A percentile compares a stretch with the other conserved stretches of the same genome.
These are phyloP conservation scores for Dissophora ornata DNA, from an alignment of 192 early-diverging fungal species.

Conservation along the genomic window DNA sequence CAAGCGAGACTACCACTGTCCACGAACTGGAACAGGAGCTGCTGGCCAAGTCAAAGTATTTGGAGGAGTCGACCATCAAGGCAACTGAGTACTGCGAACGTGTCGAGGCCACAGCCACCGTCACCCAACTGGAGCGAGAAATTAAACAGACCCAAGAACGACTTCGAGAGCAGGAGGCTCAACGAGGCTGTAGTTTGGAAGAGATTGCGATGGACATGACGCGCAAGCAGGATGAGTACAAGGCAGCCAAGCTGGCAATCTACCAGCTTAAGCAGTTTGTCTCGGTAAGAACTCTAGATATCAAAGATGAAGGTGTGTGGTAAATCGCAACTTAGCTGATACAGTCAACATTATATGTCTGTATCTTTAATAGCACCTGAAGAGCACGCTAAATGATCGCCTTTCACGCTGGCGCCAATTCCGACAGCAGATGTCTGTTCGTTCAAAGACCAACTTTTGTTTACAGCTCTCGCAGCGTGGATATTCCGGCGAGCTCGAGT, in stretches of 20 bases:
- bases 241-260: constrained; percentile 65
- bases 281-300: constrained; percentile 40
- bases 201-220: constrained; percentile 68
- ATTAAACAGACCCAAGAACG: constrained; percentile 64
- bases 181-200: constrained; percentile 66
- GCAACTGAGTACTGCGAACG: constrained; percentile 73
- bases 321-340: too few species aligned
- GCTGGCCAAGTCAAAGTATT: constrained; percentile 30
- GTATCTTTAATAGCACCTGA: constrained; percentile 20
- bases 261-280: constrained; percentile 60
- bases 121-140: constrained; percentile 67
- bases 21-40: constrained; percentile 29
- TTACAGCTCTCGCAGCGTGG: constrained; percentile 82
- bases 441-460: constrained; percentile 79
- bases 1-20: constrained; percentile 47
- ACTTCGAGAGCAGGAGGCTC: constrained; percentile 66
- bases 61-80: constrained; percentile 60
- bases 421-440: constrained; percentile 76
- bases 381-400: constrained; percentile 11
- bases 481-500: constrained; percentile 80
- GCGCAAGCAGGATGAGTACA: constrained; percentile 61
- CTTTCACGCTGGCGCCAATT: constrained; percentile 72
- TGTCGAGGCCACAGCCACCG: constrained; percentile 61
- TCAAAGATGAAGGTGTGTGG: background rate
- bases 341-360: too few species aligned